Evolutionary conservation across 2,329 filamentous ascomycete genomes (phyloP), one percentile per base, ranked within the genome.

Genomic region (Fusarium subtropicale): DNA sequence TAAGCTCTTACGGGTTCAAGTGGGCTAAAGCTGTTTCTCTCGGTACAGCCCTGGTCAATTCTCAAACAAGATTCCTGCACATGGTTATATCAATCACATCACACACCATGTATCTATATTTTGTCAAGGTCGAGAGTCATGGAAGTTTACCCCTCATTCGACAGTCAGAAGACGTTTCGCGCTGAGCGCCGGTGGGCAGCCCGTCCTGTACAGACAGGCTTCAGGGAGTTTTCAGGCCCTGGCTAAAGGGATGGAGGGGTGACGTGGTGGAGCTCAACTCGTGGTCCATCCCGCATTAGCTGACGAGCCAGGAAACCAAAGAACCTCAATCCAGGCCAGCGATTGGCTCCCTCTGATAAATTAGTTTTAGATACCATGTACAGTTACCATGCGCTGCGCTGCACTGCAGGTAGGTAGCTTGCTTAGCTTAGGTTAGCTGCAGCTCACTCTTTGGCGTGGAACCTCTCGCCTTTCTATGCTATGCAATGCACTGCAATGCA

Each of bases 61-160:
- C 67, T 75, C 72, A 76, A 73, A 77, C 74, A 55, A 61, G 48
- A 54, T 60, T 68, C 55, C 71, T 74, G 74, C 67, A 70, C 64
- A 61, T 72, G 61, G n/a, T 20, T 39, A 39, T 39, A 22, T 39
- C 36, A 39, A 46, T 46, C 34, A 52, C 48, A 75, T 73, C 71
- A 74, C 69, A 70, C 67, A 62, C 60, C 16, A 36, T 18, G 33
- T n/a, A 67, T 18, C 16, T n/a, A 67, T 60, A 53, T 46, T 48
- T 60, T 44, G 26, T 34, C 44, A 38, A 54, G 62, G 53, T 64
- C 51, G 10, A 10, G 51, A 51, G 60, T 36, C n/a, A 62, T 63
- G 53, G 46, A 73, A 51, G 44, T 64, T 68, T 71, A 72, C 72
- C 73, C 75, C 76, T 72, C 67, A 73, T 67, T 67, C 50, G 56